Conservation (phyloP, 768 basidiomycete species). For the Podaxis pistillaris region DNA sequence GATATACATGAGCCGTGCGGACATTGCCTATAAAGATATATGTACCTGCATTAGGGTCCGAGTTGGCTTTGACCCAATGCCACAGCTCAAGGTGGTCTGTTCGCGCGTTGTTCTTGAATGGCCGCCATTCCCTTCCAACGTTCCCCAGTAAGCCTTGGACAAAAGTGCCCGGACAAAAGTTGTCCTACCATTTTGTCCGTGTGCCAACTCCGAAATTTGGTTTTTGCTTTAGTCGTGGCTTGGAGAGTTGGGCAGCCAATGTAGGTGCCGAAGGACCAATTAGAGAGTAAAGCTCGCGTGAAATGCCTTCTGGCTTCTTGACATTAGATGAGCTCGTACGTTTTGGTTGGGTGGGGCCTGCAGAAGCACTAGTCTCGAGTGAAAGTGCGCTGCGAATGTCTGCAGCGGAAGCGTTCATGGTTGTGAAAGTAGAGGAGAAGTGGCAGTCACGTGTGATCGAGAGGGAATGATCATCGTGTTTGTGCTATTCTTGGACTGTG, state of each 20-base stretch:
- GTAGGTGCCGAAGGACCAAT: conserved; percentile 94
- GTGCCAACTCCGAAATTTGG: conserved; percentile 66
- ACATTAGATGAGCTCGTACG: conserved; percentile 33
- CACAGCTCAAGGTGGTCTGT: conserved; percentile 63
- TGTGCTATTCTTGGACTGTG: conserved; percentile 1
- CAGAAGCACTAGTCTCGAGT: conserved; percentile 41
- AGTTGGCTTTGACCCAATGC: conserved; percentile 79
- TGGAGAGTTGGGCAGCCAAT: conserved; percentile 73
- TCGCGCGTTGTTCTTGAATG: conserved; percentile 74
- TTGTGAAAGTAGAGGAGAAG: conserved; percentile 19
- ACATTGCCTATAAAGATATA: conserved; percentile 1
- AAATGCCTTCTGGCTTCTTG: conserved; percentile 86
- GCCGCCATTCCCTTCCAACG: conserved; percentile 65
- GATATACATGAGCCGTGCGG: not conserved
- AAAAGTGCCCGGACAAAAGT: conserved; percentile 6
- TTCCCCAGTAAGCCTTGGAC: not conserved
- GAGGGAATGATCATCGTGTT: not conserved
- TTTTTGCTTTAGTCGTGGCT: conserved; percentile 85
- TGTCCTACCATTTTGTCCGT: conserved; percentile 67
- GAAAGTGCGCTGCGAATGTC: conserved; percentile 86
- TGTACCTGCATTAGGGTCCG: conserved; percentile 56
- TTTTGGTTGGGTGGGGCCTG: conserved; percentile 47
- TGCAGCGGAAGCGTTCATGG: conserved; percentile 69
- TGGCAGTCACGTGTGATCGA: conserved; percentile 23
- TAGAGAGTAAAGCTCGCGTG: conserved; percentile 88